Conservation (phyloP, 2,329 filamentous ascomycete genomes). For the Trichoderma atroviride region DNA sequence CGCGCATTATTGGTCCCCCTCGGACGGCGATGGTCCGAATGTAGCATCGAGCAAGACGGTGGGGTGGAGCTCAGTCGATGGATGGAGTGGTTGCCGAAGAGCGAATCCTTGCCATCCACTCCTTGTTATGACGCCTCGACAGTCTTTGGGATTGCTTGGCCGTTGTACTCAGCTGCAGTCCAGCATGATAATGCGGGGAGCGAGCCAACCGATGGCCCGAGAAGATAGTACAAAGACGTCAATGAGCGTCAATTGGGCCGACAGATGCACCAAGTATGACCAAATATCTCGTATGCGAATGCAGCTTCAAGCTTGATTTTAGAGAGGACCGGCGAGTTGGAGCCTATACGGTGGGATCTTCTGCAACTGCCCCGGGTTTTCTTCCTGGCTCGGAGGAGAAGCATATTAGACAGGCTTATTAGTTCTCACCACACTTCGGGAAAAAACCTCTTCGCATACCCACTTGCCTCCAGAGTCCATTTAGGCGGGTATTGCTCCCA, state of each 20-base stretch:
- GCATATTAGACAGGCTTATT: background rate
- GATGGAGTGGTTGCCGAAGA: background rate
- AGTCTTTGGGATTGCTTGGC: background rate
- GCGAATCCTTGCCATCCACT: slow-evolving; percentile 19
- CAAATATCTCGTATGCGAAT: slow-evolving; percentile 10
- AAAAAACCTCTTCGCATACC: background rate
- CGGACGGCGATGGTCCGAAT: slow-evolving; percentile 25
- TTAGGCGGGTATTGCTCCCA: background rate
- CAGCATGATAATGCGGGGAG: background rate
- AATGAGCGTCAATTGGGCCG: slow-evolving; percentile 9
- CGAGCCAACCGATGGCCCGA: slow-evolving; percentile 21
- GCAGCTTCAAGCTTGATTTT: background rate
- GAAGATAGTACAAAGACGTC: background rate
- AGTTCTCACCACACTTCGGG: slow-evolving; percentile 2
- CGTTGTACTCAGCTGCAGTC: background rate
- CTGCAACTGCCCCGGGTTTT: background rate
- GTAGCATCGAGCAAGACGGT: slow-evolving; percentile 15
- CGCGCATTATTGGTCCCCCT: slow-evolving; percentile 15
- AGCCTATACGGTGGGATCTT: background rate
- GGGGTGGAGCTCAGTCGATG: slow-evolving; percentile 3
- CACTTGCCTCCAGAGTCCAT: background rate
- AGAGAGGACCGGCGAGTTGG: background rate
- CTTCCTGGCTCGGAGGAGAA: background rate
- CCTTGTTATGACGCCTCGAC: background rate
- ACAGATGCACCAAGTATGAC: background rate